Conservation (phyloP, 352 stramenopile genomes). For the Globisporangium echinulatum region DNA sequence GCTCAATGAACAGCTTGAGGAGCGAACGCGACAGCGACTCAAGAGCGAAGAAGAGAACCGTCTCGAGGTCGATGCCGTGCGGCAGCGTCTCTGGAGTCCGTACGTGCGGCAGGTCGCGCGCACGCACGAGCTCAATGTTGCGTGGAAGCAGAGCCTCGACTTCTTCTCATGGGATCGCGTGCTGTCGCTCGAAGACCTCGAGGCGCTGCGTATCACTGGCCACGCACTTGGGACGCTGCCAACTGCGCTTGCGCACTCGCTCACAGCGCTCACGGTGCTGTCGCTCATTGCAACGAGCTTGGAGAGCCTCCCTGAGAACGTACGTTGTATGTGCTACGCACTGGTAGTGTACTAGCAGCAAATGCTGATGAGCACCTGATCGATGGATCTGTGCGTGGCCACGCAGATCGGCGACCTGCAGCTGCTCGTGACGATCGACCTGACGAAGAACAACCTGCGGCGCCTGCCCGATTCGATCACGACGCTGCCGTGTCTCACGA, state of each 20-base stretch:
- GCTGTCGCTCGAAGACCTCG: slow-evolving; percentile 28
- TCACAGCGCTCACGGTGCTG: slow-evolving; percentile 35
- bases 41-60: slow-evolving; percentile 23
- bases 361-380: too few species aligned
- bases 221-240: slow-evolving; percentile 31
- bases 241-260: slow-evolving; percentile 13
- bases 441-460: slow-evolving; percentile 55
- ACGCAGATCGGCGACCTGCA: slow-evolving; percentile 27
- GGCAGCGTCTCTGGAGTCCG: slow-evolving; percentile 42
- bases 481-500: slow-evolving; percentile 22
- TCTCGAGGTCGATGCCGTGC: slow-evolving; percentile 21
- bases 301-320: slow-evolving; percentile 39
- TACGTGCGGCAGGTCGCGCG: slow-evolving; percentile 27
- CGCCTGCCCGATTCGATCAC: slow-evolving; percentile 42
- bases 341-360: too few species aligned
- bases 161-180: slow-evolving; percentile 54
- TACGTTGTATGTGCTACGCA: slow-evolving; percentile 10
- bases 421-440: slow-evolving; percentile 38
- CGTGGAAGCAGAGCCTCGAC: slow-evolving; percentile 48
- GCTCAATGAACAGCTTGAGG: slow-evolving; percentile 37
- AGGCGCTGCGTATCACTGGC: slow-evolving; percentile 50
- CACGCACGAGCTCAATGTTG: slow-evolving; percentile 58
- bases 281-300: slow-evolving; percentile 44
- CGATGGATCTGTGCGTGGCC: background rate
- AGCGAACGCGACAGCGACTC: slow-evolving; percentile 33